Evolutionary conservation across 129 eudicot species (phyloP).

Genomic region (Flaveria sonorensis): DNA sequence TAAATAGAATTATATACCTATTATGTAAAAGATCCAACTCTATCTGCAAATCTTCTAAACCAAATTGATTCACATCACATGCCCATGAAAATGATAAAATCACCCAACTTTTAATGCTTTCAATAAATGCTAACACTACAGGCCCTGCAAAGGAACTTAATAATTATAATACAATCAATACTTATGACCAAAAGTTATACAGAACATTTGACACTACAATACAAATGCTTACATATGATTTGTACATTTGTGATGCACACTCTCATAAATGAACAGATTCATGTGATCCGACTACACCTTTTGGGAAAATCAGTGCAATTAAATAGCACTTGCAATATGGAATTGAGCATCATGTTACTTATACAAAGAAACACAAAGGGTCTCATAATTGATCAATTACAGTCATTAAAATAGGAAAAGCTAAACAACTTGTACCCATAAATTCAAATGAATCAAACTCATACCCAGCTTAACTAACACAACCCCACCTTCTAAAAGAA

Average conservation of each 20-base stretch:
- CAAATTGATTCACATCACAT: conserved; percentile 18
- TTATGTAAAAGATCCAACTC: conserved; percentile 29
- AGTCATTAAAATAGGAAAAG: not conserved
- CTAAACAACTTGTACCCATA: not conserved
- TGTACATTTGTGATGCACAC: not conserved
- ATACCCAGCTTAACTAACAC: too few species aligned
- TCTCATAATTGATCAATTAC: conserved; percentile 4
- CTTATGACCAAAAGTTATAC: not conserved
- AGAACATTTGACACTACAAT: conserved; percentile 9
- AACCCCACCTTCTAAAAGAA: conserved; percentile 6
- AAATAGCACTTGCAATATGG: conserved; percentile 3
- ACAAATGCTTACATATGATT: conserved; percentile 6
- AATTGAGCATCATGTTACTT: not conserved
- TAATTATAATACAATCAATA: conserved; percentile 8
- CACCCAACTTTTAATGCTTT: not conserved
- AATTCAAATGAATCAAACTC: not conserved
- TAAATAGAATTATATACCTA: conserved; percentile 27
- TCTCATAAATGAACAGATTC: conserved; percentile 7
- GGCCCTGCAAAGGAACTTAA: conserved; percentile 25
- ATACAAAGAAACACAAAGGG: not conserved
- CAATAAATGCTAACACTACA: not conserved
- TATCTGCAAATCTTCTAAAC: conserved; percentile 19
- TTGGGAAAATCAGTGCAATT: not conserved
- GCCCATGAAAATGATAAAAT: not conserved
- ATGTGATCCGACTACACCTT: not conserved